A percentile compares a stretch with the other conserved stretches of the same genome.
Conservation (phyloP, 1,284 basidiomycete genomes). For the Austropuccinia psidii region DNA sequence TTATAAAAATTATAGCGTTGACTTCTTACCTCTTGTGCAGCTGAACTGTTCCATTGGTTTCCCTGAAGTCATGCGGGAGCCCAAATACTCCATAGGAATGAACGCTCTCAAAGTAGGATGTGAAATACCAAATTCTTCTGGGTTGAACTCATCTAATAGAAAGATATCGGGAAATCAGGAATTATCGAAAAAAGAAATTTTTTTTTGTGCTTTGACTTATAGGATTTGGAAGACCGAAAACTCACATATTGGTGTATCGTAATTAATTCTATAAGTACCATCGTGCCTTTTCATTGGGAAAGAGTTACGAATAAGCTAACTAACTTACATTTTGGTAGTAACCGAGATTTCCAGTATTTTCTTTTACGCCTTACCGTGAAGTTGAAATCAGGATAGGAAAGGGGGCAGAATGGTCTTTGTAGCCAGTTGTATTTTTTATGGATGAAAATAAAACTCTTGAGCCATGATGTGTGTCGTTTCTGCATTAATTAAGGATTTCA, state of each 20-base stretch:
- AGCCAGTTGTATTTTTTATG: conserved; percentile 22
- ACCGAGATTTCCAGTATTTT: too few relatives aligned
- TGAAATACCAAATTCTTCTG: conserved; percentile 24
- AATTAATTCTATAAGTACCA: background rate
- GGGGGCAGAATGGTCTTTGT: conserved; percentile 8
- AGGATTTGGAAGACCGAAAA: background rate
- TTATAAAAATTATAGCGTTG: background rate
- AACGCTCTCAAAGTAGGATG: conserved; percentile 28
- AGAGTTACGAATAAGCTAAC: too few relatives aligned
- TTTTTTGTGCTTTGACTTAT: background rate
- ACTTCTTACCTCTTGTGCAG: background rate
- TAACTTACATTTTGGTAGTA: too few relatives aligned
- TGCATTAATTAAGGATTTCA: background rate
- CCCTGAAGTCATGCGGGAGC: background rate
- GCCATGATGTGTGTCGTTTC: conserved; percentile 23
- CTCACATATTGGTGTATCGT: conserved; percentile 15
- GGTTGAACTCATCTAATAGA: conserved; percentile 24
- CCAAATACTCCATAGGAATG: conserved; percentile 26
- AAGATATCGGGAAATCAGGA: background rate
- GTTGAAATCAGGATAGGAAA: conserved; percentile 30
- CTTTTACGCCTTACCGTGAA: conserved; percentile 22
- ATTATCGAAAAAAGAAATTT: background rate
- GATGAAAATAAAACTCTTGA: conserved; percentile 22
- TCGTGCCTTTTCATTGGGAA: conserved; percentile 11
- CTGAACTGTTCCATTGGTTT: background rate